A percentile compares a stretch with the other conserved stretches of the same genome.
Conservation (phyloP, 2,329 filamentous ascomycete species). For the Thielaviopsis ethacetica region DNA sequence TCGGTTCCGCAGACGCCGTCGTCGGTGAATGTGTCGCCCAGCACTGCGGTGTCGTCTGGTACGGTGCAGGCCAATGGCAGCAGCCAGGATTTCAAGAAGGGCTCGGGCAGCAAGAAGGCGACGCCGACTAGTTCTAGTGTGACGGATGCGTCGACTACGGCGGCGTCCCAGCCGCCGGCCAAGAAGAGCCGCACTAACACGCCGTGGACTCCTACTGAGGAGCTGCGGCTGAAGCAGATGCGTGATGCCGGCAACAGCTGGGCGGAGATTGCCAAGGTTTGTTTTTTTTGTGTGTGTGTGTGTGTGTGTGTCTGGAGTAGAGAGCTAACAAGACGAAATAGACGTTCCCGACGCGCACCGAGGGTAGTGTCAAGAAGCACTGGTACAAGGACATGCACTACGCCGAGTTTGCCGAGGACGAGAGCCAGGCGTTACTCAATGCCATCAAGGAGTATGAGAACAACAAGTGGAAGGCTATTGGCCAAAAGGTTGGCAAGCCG, state of each 20-base stretch:
- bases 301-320: no score
- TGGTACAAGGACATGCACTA: conserved; percentile 99
- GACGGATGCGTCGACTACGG: conserved; percentile 18
- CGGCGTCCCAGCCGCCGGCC: conserved; percentile 15
- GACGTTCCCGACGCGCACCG: conserved; percentile 84
- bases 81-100: no score
- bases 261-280: conserved; percentile 98
- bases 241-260: conserved; percentile 84
- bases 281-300: conserved; percentile 32
- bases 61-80: background rate
- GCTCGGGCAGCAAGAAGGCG: no score
- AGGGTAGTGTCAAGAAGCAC: conserved; percentile 98
- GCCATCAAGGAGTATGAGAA: conserved; percentile 98
- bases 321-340: no score
- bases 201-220: conserved; percentile 90
- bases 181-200: conserved; percentile 99
- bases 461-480: conserved; percentile 97
- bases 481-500: conserved; percentile 91
- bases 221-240: conserved; percentile 85
- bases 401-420: conserved; percentile 93
- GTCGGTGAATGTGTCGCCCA: conserved; percentile 21
- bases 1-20: conserved; percentile 19
- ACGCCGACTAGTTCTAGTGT: no score
- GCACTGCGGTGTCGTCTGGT: conserved; percentile 18
- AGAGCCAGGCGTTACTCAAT: conserved; percentile 68